A percentile compares a stretch with the other conserved stretches of the same genome.
Conservation (phyloP, 2,329 filamentous ascomycete genomes). For the Pseudogymnoascus sp. region DNA sequence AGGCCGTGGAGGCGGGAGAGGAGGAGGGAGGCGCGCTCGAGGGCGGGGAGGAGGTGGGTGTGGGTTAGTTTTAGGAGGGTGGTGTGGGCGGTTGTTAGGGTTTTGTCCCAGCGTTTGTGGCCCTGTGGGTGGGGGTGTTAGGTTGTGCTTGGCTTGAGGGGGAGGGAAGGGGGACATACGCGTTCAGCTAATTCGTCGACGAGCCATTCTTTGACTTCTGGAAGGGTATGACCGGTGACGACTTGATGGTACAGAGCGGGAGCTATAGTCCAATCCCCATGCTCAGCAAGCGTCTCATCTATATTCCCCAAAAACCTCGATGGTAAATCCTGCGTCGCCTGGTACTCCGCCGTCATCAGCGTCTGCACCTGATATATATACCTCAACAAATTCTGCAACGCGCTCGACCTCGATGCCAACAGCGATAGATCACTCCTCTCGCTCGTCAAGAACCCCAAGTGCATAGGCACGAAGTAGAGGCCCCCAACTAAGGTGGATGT, state of each 20-base stretch:
- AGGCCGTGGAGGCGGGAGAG: slow-evolving; percentile 78
- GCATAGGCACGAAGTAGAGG: slow-evolving; percentile 65
- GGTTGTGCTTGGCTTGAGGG: slow-evolving; percentile 16
- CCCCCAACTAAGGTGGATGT: slow-evolving; percentile 35
- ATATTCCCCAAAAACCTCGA: slow-evolving; percentile 71
- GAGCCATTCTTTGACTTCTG: slow-evolving; percentile 77
- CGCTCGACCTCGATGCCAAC: slow-evolving; percentile 79
- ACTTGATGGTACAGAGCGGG: slow-evolving; percentile 78
- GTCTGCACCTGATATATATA: slow-evolving; percentile 77
- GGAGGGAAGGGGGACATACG: slow-evolving; percentile 41
- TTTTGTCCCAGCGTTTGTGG: slow-evolving; percentile 92
- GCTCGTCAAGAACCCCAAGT: slow-evolving; percentile 71
- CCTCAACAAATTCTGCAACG: slow-evolving; percentile 76
- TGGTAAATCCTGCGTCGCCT: slow-evolving; percentile 73
- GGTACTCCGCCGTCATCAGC: slow-evolving; percentile 77
- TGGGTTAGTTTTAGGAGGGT: slow-evolving; percentile 72
- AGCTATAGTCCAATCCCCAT: slow-evolving; percentile 59
- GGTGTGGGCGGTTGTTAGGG: slow-evolving; percentile 70
- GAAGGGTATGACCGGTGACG: slow-evolving; percentile 73
- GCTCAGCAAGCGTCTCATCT: slow-evolving; percentile 66
- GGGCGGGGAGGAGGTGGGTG: slow-evolving; percentile 79
- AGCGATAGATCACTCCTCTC: slow-evolving; percentile 76
- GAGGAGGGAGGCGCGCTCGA: slow-evolving; percentile 77
- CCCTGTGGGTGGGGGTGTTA: slow-evolving; percentile 49
- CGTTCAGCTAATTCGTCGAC: slow-evolving; percentile 75